Evolutionary conservation across 2,329 filamentous ascomycete genomes (phyloP).

Genomic region (Neonectria ditissima): DNA sequence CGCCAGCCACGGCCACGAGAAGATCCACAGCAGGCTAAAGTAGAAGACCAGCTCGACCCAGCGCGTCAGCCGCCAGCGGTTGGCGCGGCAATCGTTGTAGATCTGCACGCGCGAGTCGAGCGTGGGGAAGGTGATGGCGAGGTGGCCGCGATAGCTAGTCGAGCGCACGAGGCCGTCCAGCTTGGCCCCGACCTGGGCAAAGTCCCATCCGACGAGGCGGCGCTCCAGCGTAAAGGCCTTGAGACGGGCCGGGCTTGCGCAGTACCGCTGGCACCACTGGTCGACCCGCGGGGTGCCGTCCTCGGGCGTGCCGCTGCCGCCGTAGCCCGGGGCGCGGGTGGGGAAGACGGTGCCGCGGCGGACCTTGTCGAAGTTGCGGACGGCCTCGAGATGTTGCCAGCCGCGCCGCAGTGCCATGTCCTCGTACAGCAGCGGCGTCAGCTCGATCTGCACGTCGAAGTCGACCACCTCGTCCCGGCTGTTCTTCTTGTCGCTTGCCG

Average conservation of each 20-base stretch:
- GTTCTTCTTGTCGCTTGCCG: conserved; percentile 59
- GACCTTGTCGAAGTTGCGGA: conserved; percentile 69
- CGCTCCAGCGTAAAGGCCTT: conserved; percentile 67
- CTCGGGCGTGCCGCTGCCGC: conserved; percentile 44
- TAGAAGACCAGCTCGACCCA: conserved; percentile 76
- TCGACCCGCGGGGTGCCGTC: conserved; percentile 48
- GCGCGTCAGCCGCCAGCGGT: conserved; percentile 71
- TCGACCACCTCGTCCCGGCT: conserved; percentile 62
- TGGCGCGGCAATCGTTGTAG: conserved; percentile 72
- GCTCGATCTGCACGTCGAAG: conserved; percentile 69
- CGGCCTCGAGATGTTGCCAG: conserved; percentile 61
- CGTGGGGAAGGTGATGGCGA: conserved; percentile 70
- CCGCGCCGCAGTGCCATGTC: conserved; percentile 55
- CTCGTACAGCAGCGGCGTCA: conserved; percentile 68
- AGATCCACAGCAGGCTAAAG: conserved; percentile 74
- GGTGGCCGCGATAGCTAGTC: conserved; percentile 75
- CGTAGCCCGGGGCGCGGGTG: conserved; percentile 61
- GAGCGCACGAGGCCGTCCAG: conserved; percentile 68
- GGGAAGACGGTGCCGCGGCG: conserved; percentile 73
- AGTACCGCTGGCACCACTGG: conserved; percentile 78
- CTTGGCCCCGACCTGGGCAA: conserved; percentile 61
- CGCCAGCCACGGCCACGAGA: conserved; percentile 78
- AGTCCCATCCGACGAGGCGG: conserved; percentile 71
- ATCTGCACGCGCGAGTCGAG: conserved; percentile 69
- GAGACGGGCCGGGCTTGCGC: conserved; percentile 66